A percentile compares a stretch with the other conserved stretches of the same genome.
Conservation (phyloP, 2,329 filamentous ascomycete species). For the Paecilomyces niveus region DNA sequence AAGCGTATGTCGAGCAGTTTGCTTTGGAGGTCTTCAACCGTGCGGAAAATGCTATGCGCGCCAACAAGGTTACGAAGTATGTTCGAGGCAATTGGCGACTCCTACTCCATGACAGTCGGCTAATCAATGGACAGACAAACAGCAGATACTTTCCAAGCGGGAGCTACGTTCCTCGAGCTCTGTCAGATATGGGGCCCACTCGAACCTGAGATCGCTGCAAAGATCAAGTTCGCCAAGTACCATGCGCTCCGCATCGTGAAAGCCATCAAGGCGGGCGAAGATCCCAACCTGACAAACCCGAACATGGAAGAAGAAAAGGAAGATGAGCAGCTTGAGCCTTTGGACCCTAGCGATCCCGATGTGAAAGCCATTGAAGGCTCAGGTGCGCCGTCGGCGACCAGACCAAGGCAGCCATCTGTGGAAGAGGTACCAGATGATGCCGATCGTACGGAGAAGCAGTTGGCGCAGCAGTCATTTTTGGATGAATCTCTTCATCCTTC, state of each 20-base stretch:
- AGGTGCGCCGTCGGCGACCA: constrained; percentile 36
- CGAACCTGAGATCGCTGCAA: constrained; percentile 69
- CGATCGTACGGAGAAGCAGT: constrained; percentile 37
- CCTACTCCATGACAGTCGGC: background rate
- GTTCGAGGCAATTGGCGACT: constrained; percentile 7
- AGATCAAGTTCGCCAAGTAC: constrained; percentile 95
- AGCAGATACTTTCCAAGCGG: constrained; percentile 86
- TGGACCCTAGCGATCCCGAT: constrained; percentile 61
- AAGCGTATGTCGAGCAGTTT: constrained; percentile 92
- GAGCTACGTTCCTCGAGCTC: constrained; percentile 85
- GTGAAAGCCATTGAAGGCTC: constrained; percentile 48
- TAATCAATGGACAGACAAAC: constrained; percentile 60
- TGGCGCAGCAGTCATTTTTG: constrained; percentile 42
- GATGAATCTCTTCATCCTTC: constrained; percentile 46
- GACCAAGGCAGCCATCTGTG: constrained; percentile 47
- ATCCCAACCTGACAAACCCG: constrained; percentile 89
- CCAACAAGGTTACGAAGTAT: constrained; percentile 75
- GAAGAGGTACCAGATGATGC: constrained; percentile 55
- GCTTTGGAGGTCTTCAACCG: constrained; percentile 79
- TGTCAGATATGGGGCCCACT: constrained; percentile 73
- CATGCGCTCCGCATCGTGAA: constrained; percentile 86
- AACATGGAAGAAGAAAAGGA: constrained; percentile 49
- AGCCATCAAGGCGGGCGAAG: constrained; percentile 81
- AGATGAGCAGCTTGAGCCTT: constrained; percentile 35
- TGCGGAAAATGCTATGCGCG: constrained; percentile 72